A percentile compares a stretch with the other conserved stretches of the same genome.
These are phyloP conservation scores for Cyphellophora europaea DNA, from an alignment of 2,329 filamentous ascomycete genomes.

Conservation along the genomic window DNA sequence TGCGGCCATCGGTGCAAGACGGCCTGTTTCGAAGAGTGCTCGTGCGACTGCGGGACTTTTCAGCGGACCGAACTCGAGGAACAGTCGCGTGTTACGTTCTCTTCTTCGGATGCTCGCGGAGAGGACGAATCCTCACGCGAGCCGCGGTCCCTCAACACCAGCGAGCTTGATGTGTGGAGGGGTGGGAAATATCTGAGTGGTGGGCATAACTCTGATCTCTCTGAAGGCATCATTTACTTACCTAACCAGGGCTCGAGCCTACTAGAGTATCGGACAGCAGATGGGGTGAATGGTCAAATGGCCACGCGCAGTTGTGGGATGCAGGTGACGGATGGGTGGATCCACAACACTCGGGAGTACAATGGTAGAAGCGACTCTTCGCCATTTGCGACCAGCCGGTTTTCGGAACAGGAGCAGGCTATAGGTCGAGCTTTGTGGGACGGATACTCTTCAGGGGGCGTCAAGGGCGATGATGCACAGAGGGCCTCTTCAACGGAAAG, in stretches of 20 bases:
- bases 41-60: slow-evolving; percentile 11
- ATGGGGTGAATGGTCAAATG: background rate
- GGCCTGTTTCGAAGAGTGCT: slow-evolving; percentile 11
- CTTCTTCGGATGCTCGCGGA: background rate
- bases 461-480: background rate
- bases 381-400: background rate
- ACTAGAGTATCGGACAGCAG: background rate
- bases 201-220: background rate
- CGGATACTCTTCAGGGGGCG: background rate
- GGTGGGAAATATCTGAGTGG: background rate
- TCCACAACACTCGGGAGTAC: background rate
- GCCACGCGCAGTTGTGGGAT: too few relatives aligned
- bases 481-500: too few relatives aligned
- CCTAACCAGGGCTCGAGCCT: slow-evolving; percentile 1
- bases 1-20: slow-evolving; percentile 15
- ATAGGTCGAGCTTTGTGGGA: background rate
- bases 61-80: background rate
- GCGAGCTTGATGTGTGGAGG: background rate
- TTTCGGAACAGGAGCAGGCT: background rate
- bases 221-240: background rate
- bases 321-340: background rate
- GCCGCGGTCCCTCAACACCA: background rate
- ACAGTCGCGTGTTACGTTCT: background rate
- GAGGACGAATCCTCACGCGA: background rate
- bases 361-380: background rate